Evolutionary conservation across 1,139 yeast species (phyloP), one percentile per base, ranked within the genome.

Genomic region (Nakaseomyces glabratus): DNA sequence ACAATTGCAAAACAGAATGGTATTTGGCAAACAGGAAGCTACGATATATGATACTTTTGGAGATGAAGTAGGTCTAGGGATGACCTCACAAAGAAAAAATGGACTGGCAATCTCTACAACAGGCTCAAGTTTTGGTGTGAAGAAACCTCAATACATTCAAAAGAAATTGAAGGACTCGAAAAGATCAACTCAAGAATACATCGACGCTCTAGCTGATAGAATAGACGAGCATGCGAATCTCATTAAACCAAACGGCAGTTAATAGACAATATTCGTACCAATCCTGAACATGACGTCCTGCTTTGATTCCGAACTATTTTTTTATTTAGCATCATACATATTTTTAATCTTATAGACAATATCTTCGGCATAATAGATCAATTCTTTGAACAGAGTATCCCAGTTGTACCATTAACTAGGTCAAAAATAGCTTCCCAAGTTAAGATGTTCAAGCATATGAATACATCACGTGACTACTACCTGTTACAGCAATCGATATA

Each of bases 1-100:
- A 24, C 77, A 76, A 47, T 82, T 94, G 2, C 94, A 85, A 48
- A 86, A 88, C 53, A 73, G 82, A 47, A 70, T 88, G 73, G 80
- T 71, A 33, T 88, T 88, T 61, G 95, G 94, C 6, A 69, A 76
- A 46, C 66, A 67, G 41, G 93, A 82, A 52, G 77, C 71, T 20
- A 68, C 78, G 0, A 64, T 70, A 3, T 66, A 67, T 41, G 85
- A 79, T 45, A 65, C 73, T 0, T 78, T 65, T 52, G 95, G 93
- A 9, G 90, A 82, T 43, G 93, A 84, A 46, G 66, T 81, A 25
- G 95, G 95, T 0, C 52, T 84, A 37, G 95, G 95, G 4, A 73
- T 84, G 85, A 68, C 78, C 15, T 42, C 35, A 18, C 33, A 49
- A 17, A n/a, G 21, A 5, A 8, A 17, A 4, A 15, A 6, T 10